Evolutionary conservation across 2,329 filamentous ascomycete genomes (phyloP), one percentile per base, ranked within the genome.

Genomic region (Huntiella bhutanensis): DNA sequence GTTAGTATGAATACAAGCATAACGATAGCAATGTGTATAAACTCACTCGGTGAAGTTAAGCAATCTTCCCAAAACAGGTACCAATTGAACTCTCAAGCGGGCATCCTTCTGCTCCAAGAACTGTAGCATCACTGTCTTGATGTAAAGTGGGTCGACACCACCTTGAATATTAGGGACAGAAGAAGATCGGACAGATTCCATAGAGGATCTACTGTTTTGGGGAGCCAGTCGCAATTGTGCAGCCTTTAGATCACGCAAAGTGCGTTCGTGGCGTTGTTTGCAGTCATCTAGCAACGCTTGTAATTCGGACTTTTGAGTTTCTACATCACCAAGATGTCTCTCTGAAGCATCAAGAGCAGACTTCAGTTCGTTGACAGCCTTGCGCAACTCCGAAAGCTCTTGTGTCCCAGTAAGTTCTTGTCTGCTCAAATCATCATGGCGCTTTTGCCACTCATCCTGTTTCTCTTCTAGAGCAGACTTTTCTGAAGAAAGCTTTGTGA

Each of bases 311-410:
- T 80, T 82, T 57, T 93, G 83, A 62, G 77, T 83, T 60, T 95
- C 87, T 4, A 82, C 68, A n/a, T 91, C 82, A 28, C 77, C 73
- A 0, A 82, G 76, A 60, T 93, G 83, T 57, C 73, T 77, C 62
- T 98, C 91, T 33, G 82, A 88, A 41, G 84, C 82, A 54, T 96
- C 87, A 1, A 98, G 68, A 0, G 86, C 78, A 49, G 83, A 72
- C 1, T 82, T 77, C 32, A 98, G 68, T 53, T 83, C 79, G 5
- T 75, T 69, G 64, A 93, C 85, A 0, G 86, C 82, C 5, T 73
- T 65, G 28, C 80, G 77, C 55, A 87, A 73, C 54, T 94, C 86
- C 3, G 70, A 70, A 1, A 80, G 70, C 59, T 96, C 88, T 38
- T 78, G 75, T 3, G 69, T 70, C 0, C 83, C 77, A 52, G 75